Base-by-base conservation (phyloP, 2,329 filamentous ascomycete genomes). In the Penicillium decumbens region DNA sequence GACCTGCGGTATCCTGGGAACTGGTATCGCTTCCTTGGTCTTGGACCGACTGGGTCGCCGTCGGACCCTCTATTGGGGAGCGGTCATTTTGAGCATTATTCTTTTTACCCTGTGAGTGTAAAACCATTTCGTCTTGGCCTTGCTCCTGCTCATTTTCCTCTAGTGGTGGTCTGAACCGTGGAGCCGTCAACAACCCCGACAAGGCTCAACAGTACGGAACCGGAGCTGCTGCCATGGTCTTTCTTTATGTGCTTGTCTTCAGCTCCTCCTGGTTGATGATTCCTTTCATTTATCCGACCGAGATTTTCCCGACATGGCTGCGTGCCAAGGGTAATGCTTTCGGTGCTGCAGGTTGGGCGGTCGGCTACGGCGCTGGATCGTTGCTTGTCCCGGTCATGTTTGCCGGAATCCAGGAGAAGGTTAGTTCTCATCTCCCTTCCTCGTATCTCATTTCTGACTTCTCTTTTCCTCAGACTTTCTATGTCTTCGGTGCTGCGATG, bases 401-500 rank as follows among this genome's bases (percentile, higher is more conserved):
- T 41, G 49, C 49, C 18, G 45, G 49, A 33, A 57, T 60, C 15
- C 43, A 51, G 10, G 51, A 59, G 48, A 60, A 59, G 46, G 41
- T 47, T 18, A 41, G 23, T 45, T 45, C 25, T 42, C 4, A 42
- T 13, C 40, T 30, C 18, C n/a, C 30, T 45, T 49, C 12, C 38
- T 23, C 29, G n/a, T 42, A 37, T 42, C 40, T 28, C 9, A 23
- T 41, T 29, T 41, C 20, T 41, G 38, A 47, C 23, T 27, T 40
- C 20, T 39, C 25, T 5, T 44, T 35, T 33, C 27, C 23, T 41
- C 20, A 41, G 41, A 45, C 47, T 27, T 47, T 51, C 18, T 44
- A 56, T 37, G 43, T 89, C 43, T 88, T 88, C 57, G 85, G 79
- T 3, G 81, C 77, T 2, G 78, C 76, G 57, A 88, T 86, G 58